Evolutionary conservation across 2,329 filamentous ascomycete genomes (phyloP), one percentile per base, ranked within the genome.

Genomic region (Diaporthe amygdali): DNA sequence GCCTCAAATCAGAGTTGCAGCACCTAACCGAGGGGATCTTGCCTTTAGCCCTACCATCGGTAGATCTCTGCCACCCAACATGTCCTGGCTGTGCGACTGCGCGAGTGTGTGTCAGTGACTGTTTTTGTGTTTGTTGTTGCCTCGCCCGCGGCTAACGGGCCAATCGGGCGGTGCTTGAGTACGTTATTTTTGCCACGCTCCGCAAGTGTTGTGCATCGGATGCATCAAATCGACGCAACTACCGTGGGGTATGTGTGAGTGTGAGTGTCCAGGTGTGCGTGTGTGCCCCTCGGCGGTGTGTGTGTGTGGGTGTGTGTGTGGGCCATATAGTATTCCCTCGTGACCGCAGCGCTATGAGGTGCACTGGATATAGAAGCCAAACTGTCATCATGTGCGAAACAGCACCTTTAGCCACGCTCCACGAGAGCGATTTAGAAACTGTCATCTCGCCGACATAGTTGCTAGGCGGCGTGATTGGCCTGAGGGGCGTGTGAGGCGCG

Each of bases 121-220:
- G n/a, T 7, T 4, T 27, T 5, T 25, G 27, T 46, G 27, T 14
- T 30, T 25, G 46, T 47, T 10, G 30, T 27, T 25, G 25, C 20
- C 6, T 20, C 10, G 30, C 41, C 52, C 52, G 66, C 66, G 66
- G 66, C 52, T 68, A 56, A 17, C 39, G 25, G 41, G 66, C 66
- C 66, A 68, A 68, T 68, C 6, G 52, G 66, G 30, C 41, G 22
- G 52, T 6, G 6, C 41, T 30, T 39, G 52, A 46, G 66, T 55
- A 56, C 52, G 66, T 68, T 68, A 68, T 68, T 68, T 68, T 68
- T 68, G 66, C 66, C 41, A 22, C 27, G 10, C 5, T 34, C 20
- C 20, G 12, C 25, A n/a, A 32, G 14, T 49, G 41, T 37, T 49
- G 30, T 22, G 44, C 59, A 49, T 4, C 27, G 59, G 41, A 37